Evolutionary conservation across 2,329 filamentous ascomycete genomes (phyloP).

Genomic region (Acarospora socialis): DNA sequence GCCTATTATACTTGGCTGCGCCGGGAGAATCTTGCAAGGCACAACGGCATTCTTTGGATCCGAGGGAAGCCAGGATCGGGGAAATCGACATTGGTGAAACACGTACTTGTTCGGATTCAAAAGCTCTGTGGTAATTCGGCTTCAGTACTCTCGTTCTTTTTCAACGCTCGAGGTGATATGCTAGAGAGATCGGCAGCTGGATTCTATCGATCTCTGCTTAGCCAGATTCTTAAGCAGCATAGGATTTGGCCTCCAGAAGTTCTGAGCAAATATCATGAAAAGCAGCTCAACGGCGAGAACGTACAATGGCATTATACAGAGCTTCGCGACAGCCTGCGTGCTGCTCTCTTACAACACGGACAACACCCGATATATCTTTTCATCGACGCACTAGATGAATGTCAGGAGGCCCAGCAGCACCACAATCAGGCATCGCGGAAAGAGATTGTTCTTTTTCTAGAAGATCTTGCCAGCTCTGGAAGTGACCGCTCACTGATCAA

Average conservation of each 20-base stretch:
- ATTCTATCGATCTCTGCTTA: slow-evolving; percentile 10
- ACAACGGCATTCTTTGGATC: slow-evolving; percentile 12
- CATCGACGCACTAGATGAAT: slow-evolving; percentile 14
- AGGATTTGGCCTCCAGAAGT: slow-evolving; percentile 3
- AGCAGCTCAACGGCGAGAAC: too few relatives aligned
- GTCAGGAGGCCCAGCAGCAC: too few relatives aligned
- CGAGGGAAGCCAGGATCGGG: slow-evolving; percentile 13
- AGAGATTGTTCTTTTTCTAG: too few relatives aligned
- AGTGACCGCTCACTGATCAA: too few relatives aligned
- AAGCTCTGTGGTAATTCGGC: neutral
- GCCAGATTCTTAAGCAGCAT: slow-evolving; percentile 9
- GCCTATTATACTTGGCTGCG: slow-evolving; percentile 11
- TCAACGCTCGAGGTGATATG: slow-evolving; percentile 12
- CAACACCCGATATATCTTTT: slow-evolving; percentile 10
- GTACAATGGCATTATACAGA: too few relatives aligned
- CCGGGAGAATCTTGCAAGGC: neutral
- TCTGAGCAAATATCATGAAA: slow-evolving; percentile 1
- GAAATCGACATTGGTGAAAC: slow-evolving; percentile 13
- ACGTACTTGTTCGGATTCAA: slow-evolving; percentile 7
- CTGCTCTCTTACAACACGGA: slow-evolving; percentile 5
- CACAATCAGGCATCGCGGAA: too few relatives aligned
- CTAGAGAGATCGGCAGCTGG: slow-evolving; percentile 11
- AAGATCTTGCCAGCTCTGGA: too few relatives aligned
- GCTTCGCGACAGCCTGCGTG: neutral
- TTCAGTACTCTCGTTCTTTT: slow-evolving; percentile 12